Evolutionary conservation across 352 stramenopile genomes (phyloP).

Genomic region (Globisporangium yorkense): DNA sequence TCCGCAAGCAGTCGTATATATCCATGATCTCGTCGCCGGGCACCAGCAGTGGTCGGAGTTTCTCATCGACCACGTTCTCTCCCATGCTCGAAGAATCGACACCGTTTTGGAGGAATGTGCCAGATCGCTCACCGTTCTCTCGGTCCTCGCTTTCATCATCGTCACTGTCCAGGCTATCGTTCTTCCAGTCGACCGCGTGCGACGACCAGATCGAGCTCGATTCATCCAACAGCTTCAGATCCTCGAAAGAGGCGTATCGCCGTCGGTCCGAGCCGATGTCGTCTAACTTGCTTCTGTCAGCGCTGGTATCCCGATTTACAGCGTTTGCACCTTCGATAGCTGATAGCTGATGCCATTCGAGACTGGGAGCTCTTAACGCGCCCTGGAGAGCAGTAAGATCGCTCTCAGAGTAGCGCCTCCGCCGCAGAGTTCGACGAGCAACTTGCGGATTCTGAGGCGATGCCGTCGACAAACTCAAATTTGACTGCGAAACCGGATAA

Average conservation of each 20-base stretch:
- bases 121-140: slow-evolving; percentile 7
- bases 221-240: neutral
- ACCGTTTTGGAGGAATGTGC: slow-evolving; percentile 1
- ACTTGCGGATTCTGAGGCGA: neutral
- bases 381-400: neutral
- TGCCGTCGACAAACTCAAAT: neutral
- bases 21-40: slow-evolving; percentile 60
- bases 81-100: slow-evolving; percentile 17
- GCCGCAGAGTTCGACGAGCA: neutral
- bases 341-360: neutral
- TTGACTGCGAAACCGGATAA: neutral
- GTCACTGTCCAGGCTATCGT: slow-evolving; percentile 16
- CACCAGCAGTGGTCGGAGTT: slow-evolving; percentile 56
- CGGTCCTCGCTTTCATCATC: slow-evolving; percentile 15
- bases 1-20: slow-evolving; percentile 62
- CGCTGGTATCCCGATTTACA: neutral
- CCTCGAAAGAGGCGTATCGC: slow-evolving; percentile 5
- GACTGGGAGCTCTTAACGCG: neutral
- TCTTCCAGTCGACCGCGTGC: neutral
- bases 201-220: neutral
- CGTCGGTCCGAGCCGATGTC: neutral
- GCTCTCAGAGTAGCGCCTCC: slow-evolving; percentile 9
- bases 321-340: neutral
- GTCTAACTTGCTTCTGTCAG: slow-evolving; percentile 5
- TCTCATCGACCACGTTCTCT: slow-evolving; percentile 49